Base-by-base conservation (phyloP, 2,329 filamentous ascomycete genomes). In the Scytalidium sp. region DNA sequence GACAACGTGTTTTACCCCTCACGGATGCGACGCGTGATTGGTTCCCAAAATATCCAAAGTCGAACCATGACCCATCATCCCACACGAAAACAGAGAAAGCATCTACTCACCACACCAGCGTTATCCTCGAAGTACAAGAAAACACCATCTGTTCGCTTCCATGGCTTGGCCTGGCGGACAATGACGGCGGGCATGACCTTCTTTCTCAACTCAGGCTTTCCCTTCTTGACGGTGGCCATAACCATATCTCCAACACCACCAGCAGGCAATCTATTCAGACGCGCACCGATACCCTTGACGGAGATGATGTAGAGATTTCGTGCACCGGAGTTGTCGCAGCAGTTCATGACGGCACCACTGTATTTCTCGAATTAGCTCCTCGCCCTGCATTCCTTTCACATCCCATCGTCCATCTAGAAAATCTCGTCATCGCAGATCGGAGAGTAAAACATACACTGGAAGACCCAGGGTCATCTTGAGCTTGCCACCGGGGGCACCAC, bases 91-190 rank as follows among this genome's bases (percentile, higher is more conserved):
- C 43, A 50, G 45, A 50, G n/a, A 54, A 52, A 29, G 49, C 15
- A 46, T 17, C 44, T 50, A 91, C 88, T 75, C 79, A 93, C 89
- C 70, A 99, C 94, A 86, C 94, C 94, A 74, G 94, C 94, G 78
- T 99, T 99, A 80, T 99, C 95, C 90, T 99, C 94, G 72, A 99
- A 99, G 85, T 99, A 99, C 67, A 99, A 86, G 85, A 90, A 99
- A 70, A 97, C 89, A 78, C 94, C 95, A 75, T 99, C 94, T 66
- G 89, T 88, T 75, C 94, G 87, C 84, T 94, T 92, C 94, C 94
- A 99, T 69, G 94, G 94, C 87, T 99, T 99, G 81, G 88, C 89
- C 83, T 97, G 94, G 75, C 94, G 84, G 74, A 97, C 93, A 72
- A 99, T 94, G 73, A 99, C 93, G 70, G 94, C 94, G 66, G 94